Evolutionary conservation across 805 yeast genomes (phyloP).

Genomic region (Kodamaea laetipori): DNA sequence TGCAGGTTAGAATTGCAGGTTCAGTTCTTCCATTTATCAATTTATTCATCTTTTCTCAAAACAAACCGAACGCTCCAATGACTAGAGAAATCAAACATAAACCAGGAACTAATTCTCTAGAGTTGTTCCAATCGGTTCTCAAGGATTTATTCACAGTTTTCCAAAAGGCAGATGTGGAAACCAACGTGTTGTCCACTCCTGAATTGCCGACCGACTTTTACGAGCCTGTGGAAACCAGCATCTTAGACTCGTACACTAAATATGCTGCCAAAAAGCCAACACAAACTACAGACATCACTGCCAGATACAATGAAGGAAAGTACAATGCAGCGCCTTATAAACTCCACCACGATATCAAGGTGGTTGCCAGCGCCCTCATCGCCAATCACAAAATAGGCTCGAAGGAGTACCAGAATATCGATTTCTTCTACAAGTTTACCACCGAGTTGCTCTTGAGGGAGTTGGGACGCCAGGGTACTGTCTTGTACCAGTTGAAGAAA

Average conservation of each 20-base stretch:
- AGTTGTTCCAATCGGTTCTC: conserved; percentile 16
- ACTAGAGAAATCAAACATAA: conserved; percentile 5
- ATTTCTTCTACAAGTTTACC: conserved; percentile 61
- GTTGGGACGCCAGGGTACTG: conserved; percentile 46
- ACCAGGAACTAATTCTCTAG: background rate
- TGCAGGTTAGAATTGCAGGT: too few species aligned
- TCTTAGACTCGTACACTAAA: conserved; percentile 42
- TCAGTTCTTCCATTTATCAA: too few species aligned
- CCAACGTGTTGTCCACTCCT: conserved; percentile 20
- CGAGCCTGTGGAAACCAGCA: conserved; percentile 46
- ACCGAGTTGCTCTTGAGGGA: conserved; percentile 68
- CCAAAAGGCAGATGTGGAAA: conserved; percentile 28
- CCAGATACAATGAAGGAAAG: conserved; percentile 38
- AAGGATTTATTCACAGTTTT: conserved; percentile 29
- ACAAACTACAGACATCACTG: conserved; percentile 42
- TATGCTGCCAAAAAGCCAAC: background rate
- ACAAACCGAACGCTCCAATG: conserved; percentile 1
- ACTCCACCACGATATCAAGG: conserved; percentile 66
- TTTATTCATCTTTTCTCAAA: background rate
- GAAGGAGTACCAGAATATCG: conserved; percentile 52
- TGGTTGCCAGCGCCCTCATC: conserved; percentile 53
- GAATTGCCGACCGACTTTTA: conserved; percentile 48
- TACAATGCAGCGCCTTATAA: conserved; percentile 52
- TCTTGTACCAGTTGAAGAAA: conserved; percentile 19
- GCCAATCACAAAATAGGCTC: conserved; percentile 52